phyloP scores from a whole-genome alignment of 768 basidiomycete genomes.

The Zangia roseola region DNA sequence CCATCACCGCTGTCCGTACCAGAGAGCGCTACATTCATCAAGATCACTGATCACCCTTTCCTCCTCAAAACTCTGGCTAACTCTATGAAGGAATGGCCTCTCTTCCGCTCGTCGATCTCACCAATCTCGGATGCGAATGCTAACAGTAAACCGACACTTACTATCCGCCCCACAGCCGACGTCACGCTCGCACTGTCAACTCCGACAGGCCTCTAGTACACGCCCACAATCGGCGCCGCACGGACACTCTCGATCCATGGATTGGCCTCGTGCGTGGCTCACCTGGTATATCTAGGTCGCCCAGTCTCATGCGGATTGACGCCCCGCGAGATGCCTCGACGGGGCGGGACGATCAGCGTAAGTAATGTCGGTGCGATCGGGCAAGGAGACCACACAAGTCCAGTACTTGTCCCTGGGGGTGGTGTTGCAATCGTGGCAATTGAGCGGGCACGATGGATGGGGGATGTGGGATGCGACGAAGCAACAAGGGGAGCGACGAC shows the following conservation, averaged over 20 bases:
- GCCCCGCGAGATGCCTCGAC: conserved; percentile 65
- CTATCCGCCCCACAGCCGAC: conserved; percentile 71
- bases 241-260: conserved; percentile 57
- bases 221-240: conserved; percentile 62
- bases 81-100: conserved; percentile 82
- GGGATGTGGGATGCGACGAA: conserved; percentile 25
- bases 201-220: conserved; percentile 80
- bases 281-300: conserved; percentile 63
- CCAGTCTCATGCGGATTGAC: conserved; percentile 65
- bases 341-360: conserved; percentile 78
- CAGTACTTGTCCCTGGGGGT: conserved; percentile 78
- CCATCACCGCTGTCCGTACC: conserved; percentile 45
- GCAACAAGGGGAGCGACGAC: conserved; percentile 44
- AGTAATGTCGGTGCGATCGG: conserved; percentile 85
- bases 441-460: conserved; percentile 71
- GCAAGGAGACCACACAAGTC: conserved; percentile 63
- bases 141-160: conserved; percentile 58
- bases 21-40: conserved; percentile 53
- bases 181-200: conserved; percentile 78
- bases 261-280: conserved; percentile 59
- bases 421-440: conserved; percentile 85
- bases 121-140: conserved; percentile 26
- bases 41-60: conserved; percentile 79
- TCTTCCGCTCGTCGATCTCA: conserved; percentile 76
- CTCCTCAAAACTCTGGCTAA: conserved; percentile 79